phyloP scores from a whole-genome alignment of 169 alveolate species.

The Plasmodium gallinaceum region DNA sequence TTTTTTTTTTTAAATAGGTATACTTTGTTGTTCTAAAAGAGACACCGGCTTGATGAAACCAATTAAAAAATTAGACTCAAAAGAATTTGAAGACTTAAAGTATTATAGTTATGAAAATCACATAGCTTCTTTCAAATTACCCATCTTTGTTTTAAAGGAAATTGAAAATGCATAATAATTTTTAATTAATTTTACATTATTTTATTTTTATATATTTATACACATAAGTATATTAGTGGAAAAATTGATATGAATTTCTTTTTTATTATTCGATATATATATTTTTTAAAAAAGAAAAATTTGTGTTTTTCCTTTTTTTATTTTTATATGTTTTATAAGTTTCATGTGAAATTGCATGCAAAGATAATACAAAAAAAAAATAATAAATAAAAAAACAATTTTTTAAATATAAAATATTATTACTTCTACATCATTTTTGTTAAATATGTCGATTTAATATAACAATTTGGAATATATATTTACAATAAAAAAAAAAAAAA shows the following conservation, averaged over 20 bases:
- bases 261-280: no score
- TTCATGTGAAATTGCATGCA: not conserved
- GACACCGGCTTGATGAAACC: constrained; percentile 67
- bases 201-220: not conserved
- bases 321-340: no score
- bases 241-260: no score
- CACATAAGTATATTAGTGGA: not conserved
- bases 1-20: constrained; percentile 16
- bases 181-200: no score
- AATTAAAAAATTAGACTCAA: constrained; percentile 34
- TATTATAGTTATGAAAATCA: constrained; percentile 69
- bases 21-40: constrained; percentile 65
- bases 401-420: no score
- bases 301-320: no score
- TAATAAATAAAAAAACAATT: no score
- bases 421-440: no score
- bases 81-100: constrained; percentile 36
- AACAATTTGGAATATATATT: no score
- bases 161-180: constrained; percentile 35
- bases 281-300: no score
- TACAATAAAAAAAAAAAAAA: no score
- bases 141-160: constrained; percentile 51
- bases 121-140: constrained; percentile 47
- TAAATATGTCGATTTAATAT: no score
- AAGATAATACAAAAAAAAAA: not conserved